Evolutionary conservation across 2,329 filamentous ascomycete genomes (phyloP).

Genomic region (Cadophora sp.): DNA sequence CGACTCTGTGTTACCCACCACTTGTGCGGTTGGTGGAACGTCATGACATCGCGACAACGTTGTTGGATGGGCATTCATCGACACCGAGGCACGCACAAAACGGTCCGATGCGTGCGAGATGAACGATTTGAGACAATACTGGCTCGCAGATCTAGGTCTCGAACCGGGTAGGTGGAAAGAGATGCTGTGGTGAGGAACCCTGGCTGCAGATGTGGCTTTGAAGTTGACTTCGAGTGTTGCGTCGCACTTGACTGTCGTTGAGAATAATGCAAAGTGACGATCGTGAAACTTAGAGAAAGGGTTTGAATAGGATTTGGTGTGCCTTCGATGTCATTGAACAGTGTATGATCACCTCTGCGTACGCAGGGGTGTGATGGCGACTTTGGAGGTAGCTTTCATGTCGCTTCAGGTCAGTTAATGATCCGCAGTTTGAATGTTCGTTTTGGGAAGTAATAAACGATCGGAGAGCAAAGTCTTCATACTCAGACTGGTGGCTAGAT

Average conservation of each 20-base stretch:
- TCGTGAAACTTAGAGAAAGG: neutral
- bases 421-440: too few relatives aligned
- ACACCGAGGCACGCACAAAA: neutral
- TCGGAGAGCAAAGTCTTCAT: too few relatives aligned
- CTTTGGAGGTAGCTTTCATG: neutral
- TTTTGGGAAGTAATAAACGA: too few relatives aligned
- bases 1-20: neutral
- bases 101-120: neutral
- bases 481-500: too few relatives aligned
- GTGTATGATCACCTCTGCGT: too few relatives aligned
- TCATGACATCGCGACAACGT: neutral
- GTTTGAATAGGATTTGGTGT: neutral
- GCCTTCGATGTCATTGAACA: too few relatives aligned
- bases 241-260: too few relatives aligned
- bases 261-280: neutral
- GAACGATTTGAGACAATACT: neutral
- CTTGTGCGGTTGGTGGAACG: neutral
- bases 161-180: slow-evolving; percentile 5
- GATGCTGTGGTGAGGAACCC: slow-evolving; percentile 1
- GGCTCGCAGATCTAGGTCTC: neutral
- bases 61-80: neutral
- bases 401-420: neutral
- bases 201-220: slow-evolving; percentile 14
- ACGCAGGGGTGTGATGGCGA: too few relatives aligned
- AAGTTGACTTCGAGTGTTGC: slow-evolving; percentile 4